A percentile compares a stretch with the other conserved stretches of the same genome.
Conservation (phyloP, 2,329 filamentous ascomycete genomes). For the Leptographium procerum region DNA sequence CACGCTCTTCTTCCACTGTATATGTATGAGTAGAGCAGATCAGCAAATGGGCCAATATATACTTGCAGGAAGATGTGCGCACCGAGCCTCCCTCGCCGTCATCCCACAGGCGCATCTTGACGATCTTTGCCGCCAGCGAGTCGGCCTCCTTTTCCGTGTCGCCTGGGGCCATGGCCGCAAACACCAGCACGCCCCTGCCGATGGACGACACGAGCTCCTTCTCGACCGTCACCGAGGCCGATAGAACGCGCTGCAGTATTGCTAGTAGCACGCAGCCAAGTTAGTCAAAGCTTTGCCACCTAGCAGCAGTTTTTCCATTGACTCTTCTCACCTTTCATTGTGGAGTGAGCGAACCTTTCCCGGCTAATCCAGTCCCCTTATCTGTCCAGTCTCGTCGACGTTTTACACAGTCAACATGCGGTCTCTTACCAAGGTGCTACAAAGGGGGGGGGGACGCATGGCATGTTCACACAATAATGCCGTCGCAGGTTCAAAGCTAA, state of each 20-base stretch:
- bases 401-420: too few relatives aligned
- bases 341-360: too few relatives aligned
- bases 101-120: constrained; percentile 89
- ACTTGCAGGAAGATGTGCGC: neutral
- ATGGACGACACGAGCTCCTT: constrained; percentile 83
- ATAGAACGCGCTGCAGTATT: constrained; percentile 86
- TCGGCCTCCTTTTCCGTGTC: constrained; percentile 86
- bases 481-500: too few relatives aligned
- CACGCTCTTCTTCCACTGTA: constrained; percentile 81
- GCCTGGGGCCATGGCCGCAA: constrained; percentile 81
- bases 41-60: neutral
- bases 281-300: neutral
- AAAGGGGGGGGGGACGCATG: too few relatives aligned
- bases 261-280: constrained; percentile 38
- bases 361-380: too few relatives aligned
- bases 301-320: neutral
- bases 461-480: too few relatives aligned
- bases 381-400: too few relatives aligned
- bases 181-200: constrained; percentile 77
- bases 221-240: constrained; percentile 91
- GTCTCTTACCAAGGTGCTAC: too few relatives aligned
- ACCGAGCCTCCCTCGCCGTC: constrained; percentile 62
- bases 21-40: neutral
- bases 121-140: constrained; percentile 67
- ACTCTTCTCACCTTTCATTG: neutral